phyloP scores from a whole-genome alignment of 83 land plant genomes.

The Picea abies region DNA sequence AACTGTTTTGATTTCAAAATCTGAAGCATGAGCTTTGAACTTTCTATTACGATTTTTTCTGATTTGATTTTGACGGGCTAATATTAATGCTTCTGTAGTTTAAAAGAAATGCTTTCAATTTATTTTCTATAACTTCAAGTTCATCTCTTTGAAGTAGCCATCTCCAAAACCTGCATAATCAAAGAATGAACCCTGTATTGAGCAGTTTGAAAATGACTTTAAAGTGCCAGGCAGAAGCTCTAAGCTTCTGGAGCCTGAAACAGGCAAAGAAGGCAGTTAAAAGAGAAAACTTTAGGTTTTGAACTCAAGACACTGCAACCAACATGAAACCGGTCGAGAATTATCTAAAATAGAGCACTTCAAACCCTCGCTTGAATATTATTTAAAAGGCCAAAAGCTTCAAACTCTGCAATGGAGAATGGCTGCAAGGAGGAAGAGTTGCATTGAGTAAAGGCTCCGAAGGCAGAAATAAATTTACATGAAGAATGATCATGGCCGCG shows the following conservation, averaged over 20 bases:
- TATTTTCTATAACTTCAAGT: no score
- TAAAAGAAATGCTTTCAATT: not conserved
- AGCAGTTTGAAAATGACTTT: not conserved
- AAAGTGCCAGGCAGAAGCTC: not conserved
- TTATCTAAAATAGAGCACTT: not conserved
- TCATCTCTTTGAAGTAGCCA: no score
- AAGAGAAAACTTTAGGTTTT: not conserved
- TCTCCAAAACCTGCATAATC: no score
- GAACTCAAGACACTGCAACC: not conserved
- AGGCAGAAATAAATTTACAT: no score
- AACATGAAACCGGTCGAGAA: not conserved
- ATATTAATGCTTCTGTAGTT: not conserved
- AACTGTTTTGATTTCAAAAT: not conserved
- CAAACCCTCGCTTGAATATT: not conserved
- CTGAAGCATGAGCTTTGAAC: not conserved
- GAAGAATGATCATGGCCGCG: no score
- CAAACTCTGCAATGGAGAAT: no score
- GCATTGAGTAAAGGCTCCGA: no score
- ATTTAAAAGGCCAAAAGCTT: no score
- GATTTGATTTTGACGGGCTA: no score
- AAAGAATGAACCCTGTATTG: not conserved
- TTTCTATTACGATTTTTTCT: not conserved
- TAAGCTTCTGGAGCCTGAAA: not conserved
- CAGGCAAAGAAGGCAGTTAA: not conserved
- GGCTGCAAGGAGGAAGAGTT: no score